Conservation (phyloP, 2,329 filamentous ascomycete genomes). For the Penicillium polonicum region DNA sequence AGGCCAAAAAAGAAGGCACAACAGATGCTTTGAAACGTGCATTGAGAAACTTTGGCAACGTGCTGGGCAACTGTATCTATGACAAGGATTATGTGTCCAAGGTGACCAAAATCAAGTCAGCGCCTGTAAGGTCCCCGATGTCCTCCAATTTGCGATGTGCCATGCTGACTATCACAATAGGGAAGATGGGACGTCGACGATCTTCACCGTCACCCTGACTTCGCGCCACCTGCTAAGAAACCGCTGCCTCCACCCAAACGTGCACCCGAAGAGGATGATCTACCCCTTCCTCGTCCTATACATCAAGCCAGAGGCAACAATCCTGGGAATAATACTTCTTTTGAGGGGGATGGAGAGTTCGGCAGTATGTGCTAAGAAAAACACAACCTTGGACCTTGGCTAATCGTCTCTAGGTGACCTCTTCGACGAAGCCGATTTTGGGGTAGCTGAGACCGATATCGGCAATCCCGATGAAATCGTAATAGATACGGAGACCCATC, state of each 20-base stretch:
- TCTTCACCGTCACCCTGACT: conserved; percentile 79
- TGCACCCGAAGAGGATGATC: conserved; percentile 50
- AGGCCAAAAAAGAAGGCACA: conserved; percentile 96
- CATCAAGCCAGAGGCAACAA: conserved; percentile 31
- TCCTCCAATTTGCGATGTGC: background rate
- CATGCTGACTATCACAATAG: conserved; percentile 25
- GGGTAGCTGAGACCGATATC: conserved; percentile 57
- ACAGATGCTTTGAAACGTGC: conserved; percentile 92
- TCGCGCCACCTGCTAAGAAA: conserved; percentile 57
- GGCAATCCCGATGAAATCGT: conserved; percentile 76
- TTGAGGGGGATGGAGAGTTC: conserved; percentile 45
- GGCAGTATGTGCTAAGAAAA: conserved; percentile 35
- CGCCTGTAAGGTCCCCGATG: conserved; percentile 50
- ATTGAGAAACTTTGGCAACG: conserved; percentile 88
- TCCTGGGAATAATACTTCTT: conserved; percentile 29
- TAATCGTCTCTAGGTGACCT: conserved; percentile 51
- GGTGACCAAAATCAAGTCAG: conserved; percentile 84
- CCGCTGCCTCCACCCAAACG: conserved; percentile 45
- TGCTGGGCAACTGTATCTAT: conserved; percentile 97
- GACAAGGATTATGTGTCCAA: conserved; percentile 91
- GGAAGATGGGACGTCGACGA: conserved; percentile 75
- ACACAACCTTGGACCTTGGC: background rate
- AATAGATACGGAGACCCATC: conserved; percentile 44
- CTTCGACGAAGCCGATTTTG: conserved; percentile 76
- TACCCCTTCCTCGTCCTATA: conserved; percentile 38